Conservation (phyloP, 2,329 filamentous ascomycete genomes). For the Aureobasidium sp. region DNA sequence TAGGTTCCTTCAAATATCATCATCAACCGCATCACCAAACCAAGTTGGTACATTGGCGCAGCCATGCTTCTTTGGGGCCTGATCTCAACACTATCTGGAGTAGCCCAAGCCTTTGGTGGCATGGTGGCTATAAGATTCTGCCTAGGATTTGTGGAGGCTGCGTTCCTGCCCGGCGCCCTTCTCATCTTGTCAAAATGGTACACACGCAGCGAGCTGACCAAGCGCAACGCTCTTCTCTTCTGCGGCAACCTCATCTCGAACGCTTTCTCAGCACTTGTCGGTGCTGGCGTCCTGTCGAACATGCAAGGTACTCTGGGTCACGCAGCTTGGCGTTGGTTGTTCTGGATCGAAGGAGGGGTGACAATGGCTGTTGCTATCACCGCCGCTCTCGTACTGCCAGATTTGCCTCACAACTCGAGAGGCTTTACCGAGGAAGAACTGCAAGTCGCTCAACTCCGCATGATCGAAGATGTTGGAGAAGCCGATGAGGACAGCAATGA, state of each 20-base stretch:
- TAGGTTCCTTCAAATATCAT: conserved; percentile 41
- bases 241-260: conserved; percentile 41
- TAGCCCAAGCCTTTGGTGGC: conserved; percentile 28
- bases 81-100: conserved; percentile 32
- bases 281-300: conserved; percentile 53
- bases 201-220: conserved; percentile 39
- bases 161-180: conserved; percentile 34
- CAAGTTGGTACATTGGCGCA: conserved; percentile 31
- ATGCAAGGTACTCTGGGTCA: conserved; percentile 53
- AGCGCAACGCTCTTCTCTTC: conserved; percentile 23
- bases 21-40: conserved; percentile 34
- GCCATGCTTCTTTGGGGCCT: conserved; percentile 36
- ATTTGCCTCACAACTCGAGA: conserved; percentile 30
- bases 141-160: conserved; percentile 39
- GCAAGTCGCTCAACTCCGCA: conserved; percentile 33
- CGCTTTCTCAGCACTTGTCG: conserved; percentile 57
- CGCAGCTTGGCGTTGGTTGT: conserved; percentile 43
- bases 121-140: conserved; percentile 33
- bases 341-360: conserved; percentile 54
- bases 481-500: conserved; percentile 39
- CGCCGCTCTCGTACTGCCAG: conserved; percentile 49
- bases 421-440: conserved; percentile 31
- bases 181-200: conserved; percentile 44
- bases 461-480: conserved; percentile 28
- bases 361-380: conserved; percentile 55